phyloP scores from a whole-genome alignment of 1,139 yeast genomes.

The Trichomonascaceae sp. region DNA sequence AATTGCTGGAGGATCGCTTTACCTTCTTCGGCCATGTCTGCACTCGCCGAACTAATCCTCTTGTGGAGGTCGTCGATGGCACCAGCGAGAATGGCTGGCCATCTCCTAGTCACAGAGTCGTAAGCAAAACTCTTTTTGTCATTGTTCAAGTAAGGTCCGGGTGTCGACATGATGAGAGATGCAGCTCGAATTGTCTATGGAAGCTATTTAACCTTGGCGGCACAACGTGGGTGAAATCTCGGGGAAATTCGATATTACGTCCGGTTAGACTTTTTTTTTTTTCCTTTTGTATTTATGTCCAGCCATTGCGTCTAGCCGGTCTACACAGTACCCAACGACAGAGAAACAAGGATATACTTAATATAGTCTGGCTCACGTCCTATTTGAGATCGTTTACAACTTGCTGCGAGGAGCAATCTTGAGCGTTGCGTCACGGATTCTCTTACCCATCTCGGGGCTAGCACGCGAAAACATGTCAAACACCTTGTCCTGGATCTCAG shows the following conservation, averaged over 20 bases:
- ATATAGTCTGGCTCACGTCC: no score
- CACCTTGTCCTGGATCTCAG: constrained; percentile 68
- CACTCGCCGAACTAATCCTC: constrained; percentile 20
- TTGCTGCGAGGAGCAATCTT: constrained; percentile 37
- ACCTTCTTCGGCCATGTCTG: constrained; percentile 23
- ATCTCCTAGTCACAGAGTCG: constrained; percentile 64
- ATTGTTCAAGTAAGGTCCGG: constrained; percentile 34
- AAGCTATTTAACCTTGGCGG: no score
- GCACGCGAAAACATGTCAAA: constrained; percentile 68
- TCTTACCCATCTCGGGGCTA: constrained; percentile 46
- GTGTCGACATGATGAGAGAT: no score
- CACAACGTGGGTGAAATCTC: no score
- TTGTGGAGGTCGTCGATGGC: constrained; percentile 47
- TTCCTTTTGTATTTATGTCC: no score
- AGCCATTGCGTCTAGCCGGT: no score
- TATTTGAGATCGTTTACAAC: no score
- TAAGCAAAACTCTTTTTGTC: constrained; percentile 72
- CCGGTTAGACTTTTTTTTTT: no score
- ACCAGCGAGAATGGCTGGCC: constrained; percentile 73
- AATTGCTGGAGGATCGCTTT: constrained; percentile 27
- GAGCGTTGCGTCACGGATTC: constrained; percentile 50
- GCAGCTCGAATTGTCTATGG: no score
- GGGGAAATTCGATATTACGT: no score
- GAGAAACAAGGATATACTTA: no score
- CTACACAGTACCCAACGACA: no score